phyloP scores from a whole-genome alignment of 305 asterid species.

The Vinca major region DNA sequence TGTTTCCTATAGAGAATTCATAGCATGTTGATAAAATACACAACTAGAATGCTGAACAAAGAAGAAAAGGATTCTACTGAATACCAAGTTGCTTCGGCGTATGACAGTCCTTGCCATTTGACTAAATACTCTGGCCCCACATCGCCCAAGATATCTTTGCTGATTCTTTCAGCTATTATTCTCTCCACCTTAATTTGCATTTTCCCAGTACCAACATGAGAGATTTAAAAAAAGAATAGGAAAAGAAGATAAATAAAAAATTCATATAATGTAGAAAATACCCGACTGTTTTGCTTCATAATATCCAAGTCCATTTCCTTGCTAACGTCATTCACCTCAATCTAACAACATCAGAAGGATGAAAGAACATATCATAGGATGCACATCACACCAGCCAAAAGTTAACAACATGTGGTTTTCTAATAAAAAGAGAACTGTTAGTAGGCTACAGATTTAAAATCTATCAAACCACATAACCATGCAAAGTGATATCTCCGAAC shows the following conservation, averaged over 20 bases:
- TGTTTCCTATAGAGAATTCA: slow-evolving; percentile 4
- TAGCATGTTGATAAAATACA: slow-evolving; percentile 5
- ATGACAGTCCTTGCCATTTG: slow-evolving; percentile 98
- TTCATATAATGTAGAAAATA: slow-evolving; percentile 3
- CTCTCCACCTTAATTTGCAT: slow-evolving; percentile 77
- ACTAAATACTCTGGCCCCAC: slow-evolving; percentile 92
- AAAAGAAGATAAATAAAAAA: slow-evolving; percentile 3
- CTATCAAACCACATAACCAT: neutral
- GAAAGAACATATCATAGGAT: slow-evolving; percentile 1
- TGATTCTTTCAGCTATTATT: slow-evolving; percentile 75
- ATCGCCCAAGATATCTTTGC: slow-evolving; percentile 64
- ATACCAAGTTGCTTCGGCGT: slow-evolving; percentile 99
- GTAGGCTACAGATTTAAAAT: neutral
- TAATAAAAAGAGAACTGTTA: neutral
- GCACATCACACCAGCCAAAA: neutral
- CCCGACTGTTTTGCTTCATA: slow-evolving; percentile 92
- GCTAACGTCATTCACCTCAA: slow-evolving; percentile 98
- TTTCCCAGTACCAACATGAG: slow-evolving; percentile 15
- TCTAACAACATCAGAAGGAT: slow-evolving; percentile 35
- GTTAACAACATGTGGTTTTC: neutral
- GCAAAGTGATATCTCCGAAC: neutral
- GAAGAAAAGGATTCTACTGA: slow-evolving; percentile 10
- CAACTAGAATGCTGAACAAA: slow-evolving; percentile 7
- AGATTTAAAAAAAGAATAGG: slow-evolving; percentile 9
- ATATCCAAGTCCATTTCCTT: slow-evolving; percentile 99